Percentiles rank a stretch among this genome's conserved stretches.
Conservation (phyloP, 129 eudicot species). For the Centrapalus pauciflorus region DNA sequence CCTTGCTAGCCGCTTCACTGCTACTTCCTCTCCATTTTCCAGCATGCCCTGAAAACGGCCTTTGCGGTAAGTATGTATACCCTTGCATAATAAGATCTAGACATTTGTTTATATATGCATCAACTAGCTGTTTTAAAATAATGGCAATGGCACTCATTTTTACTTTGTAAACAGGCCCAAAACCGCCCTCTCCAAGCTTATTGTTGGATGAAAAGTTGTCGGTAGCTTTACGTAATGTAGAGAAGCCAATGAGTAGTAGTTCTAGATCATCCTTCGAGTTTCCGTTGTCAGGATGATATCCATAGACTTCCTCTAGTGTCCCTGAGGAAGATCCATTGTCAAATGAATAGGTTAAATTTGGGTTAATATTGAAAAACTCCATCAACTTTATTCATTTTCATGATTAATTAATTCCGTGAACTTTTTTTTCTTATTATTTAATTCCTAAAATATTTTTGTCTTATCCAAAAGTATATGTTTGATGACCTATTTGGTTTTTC, state of each 20-base stretch:
- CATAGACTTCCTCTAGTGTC: slow-evolving; percentile 7
- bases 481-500: no score
- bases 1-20: slow-evolving; percentile 50
- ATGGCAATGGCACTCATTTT: no score
- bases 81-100: no score
- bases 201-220: slow-evolving; percentile 26
- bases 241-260: slow-evolving; percentile 24
- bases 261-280: slow-evolving; percentile 32
- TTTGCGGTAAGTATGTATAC: slow-evolving; percentile 3
- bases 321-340: slow-evolving; percentile 16
- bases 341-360: no score
- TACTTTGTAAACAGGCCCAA: slow-evolving; percentile 48
- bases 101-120: no score
- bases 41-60: slow-evolving; percentile 25
- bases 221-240: slow-evolving; percentile 30
- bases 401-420: no score
- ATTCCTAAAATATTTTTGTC: no score
- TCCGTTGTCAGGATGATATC: not conserved
- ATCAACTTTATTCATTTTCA: no score
- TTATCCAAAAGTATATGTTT: no score
- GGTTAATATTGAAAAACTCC: no score
- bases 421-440: no score
- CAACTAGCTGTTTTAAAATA: no score
- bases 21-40: slow-evolving; percentile 37
- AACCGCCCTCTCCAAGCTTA: slow-evolving; percentile 53